Evolutionary conservation across 2,329 filamentous ascomycete species (phyloP).

Genomic region (Talaromyces sp.): DNA sequence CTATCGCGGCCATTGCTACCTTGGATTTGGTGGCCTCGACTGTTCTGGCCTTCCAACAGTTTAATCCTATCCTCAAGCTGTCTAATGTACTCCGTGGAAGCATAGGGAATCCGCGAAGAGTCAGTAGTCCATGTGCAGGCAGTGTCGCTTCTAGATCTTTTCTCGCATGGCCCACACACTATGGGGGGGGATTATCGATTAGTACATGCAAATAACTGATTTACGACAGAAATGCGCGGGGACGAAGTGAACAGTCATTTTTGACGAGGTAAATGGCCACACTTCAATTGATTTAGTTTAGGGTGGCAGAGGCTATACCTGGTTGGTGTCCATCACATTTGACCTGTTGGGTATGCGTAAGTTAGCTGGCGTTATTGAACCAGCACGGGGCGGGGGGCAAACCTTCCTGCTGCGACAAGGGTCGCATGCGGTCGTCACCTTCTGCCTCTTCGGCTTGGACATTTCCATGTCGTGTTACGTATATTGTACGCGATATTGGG

Average conservation of each 20-base stretch:
- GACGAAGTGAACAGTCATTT: neutral
- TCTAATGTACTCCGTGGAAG: neutral
- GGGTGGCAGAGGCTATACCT: neutral
- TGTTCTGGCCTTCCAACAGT: neutral
- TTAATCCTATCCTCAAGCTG: neutral
- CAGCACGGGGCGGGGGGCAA: neutral
- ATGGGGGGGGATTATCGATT: neutral
- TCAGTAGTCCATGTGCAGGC: neutral
- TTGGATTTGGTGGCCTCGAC: neutral
- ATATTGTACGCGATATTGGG: no score
- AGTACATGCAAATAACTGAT: neutral
- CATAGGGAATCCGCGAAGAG: neutral
- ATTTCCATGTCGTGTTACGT: neutral
- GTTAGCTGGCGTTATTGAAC: neutral
- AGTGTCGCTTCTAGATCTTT: neutral
- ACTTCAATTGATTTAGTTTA: neutral
- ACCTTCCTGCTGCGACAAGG: slow-evolving; percentile 3
- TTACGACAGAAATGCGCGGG: neutral
- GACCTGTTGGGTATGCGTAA: neutral
- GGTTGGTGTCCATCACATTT: slow-evolving; percentile 2
- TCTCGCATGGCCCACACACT: slow-evolving; percentile 3
- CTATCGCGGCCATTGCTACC: neutral
- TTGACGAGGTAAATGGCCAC: neutral
- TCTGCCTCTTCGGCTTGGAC: slow-evolving; percentile 1
- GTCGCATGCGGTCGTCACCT: neutral